Evolutionary conservation across 1,139 yeast species (phyloP).

Genomic region (Diutina pseudorugosa): DNA sequence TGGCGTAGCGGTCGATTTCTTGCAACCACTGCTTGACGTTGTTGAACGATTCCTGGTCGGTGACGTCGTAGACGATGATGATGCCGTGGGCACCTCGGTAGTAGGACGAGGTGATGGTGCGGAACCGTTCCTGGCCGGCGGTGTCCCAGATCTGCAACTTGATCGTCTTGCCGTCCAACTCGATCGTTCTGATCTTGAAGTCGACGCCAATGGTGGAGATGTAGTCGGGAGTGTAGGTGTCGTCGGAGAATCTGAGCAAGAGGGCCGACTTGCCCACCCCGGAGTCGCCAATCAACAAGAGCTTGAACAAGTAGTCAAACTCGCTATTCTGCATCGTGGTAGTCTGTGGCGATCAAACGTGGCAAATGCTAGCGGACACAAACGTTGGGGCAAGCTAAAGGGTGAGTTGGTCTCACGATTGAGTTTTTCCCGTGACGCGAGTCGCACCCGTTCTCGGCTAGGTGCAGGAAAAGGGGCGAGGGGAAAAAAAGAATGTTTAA

Average conservation of each 20-base stretch:
- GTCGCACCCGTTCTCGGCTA: background rate
- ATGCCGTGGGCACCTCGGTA: slow-evolving; percentile 99
- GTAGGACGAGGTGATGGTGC: slow-evolving; percentile 95
- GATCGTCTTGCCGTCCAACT: slow-evolving; percentile 92
- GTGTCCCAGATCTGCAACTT: slow-evolving; percentile 99
- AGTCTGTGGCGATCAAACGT: background rate
- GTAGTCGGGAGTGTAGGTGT: slow-evolving; percentile 93
- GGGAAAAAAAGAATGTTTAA: background rate
- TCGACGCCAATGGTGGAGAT: slow-evolving; percentile 97
- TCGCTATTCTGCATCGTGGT: slow-evolving; percentile 8
- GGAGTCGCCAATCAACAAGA: slow-evolving; percentile 90
- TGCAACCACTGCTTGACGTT: slow-evolving; percentile 98
- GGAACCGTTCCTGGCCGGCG: slow-evolving; percentile 96
- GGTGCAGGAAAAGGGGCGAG: background rate
- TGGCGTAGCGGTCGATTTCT: slow-evolving; percentile 96
- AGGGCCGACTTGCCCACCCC: slow-evolving; percentile 98
- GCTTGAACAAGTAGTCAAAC: slow-evolving; percentile 94
- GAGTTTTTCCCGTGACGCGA: background rate
- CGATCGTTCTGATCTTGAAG: slow-evolving; percentile 94
- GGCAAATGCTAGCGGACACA: background rate
- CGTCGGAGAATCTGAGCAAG: slow-evolving; percentile 90
- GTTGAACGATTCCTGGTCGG: slow-evolving; percentile 95
- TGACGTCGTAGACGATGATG: slow-evolving; percentile 94
- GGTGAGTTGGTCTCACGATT: background rate
- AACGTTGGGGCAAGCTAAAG: background rate